Conservation (phyloP, 2,329 filamentous ascomycete genomes). For the Neopestalotiopsis rosae region DNA sequence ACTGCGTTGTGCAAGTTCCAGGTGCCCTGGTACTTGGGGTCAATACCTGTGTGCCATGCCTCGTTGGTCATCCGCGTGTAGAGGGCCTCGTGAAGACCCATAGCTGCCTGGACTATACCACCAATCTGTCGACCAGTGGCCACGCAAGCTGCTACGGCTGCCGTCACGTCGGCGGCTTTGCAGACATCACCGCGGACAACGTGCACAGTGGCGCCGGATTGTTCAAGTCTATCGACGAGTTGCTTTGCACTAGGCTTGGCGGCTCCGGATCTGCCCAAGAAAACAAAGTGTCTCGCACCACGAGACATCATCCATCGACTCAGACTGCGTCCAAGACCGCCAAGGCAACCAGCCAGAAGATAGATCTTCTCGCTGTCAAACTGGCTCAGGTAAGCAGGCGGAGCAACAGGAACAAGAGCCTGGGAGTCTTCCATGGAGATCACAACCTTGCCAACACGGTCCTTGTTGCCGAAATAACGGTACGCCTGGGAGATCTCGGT, state of each 20-base stretch:
- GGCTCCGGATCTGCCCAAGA: constrained; percentile 29
- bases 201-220: not conserved
- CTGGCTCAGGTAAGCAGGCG: not conserved
- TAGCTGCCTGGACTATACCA: constrained; percentile 9
- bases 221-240: constrained; percentile 21
- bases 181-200: constrained; percentile 20
- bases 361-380: constrained; percentile 9
- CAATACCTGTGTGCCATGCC: constrained; percentile 30
- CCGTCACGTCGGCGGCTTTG: constrained; percentile 25
- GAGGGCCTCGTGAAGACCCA: constrained; percentile 26
- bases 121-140: not conserved
- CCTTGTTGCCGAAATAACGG: not conserved
- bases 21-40: constrained; percentile 28
- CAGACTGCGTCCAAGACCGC: constrained; percentile 2
- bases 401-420: not conserved
- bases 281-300: constrained; percentile 30
- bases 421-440: not conserved
- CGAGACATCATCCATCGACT: constrained; percentile 10
- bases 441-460: not conserved
- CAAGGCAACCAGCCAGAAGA: not conserved
- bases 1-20: constrained; percentile 31
- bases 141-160: not conserved
- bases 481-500: constrained; percentile 32
- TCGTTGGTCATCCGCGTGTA: constrained; percentile 31
- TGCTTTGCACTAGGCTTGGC: constrained; percentile 24